Conservation (phyloP, 2,329 filamentous ascomycete species). For the Aspergillus puulaauensis region DNA sequence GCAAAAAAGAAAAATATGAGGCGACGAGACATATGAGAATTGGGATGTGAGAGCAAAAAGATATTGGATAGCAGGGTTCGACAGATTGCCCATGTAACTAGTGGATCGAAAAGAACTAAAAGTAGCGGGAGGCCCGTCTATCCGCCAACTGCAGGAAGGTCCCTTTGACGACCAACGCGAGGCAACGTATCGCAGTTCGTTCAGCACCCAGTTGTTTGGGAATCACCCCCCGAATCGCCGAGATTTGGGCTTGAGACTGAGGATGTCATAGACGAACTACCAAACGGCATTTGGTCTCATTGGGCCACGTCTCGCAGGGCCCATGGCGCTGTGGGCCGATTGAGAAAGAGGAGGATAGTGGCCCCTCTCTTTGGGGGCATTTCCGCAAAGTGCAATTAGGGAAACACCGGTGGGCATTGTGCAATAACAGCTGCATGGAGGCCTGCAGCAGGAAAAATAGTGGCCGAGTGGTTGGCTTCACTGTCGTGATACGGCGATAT, state of each 20-base stretch:
- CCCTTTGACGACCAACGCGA: slow-evolving; percentile 30
- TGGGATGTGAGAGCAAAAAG: slow-evolving; percentile 19
- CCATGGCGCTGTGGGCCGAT: slow-evolving; percentile 27
- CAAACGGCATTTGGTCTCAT: slow-evolving; percentile 32
- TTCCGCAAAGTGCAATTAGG: slow-evolving; percentile 26
- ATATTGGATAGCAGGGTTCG: slow-evolving; percentile 25
- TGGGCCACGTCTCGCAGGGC: slow-evolving; percentile 43
- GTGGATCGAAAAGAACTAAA: slow-evolving; percentile 25
- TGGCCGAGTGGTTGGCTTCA: slow-evolving; percentile 20
- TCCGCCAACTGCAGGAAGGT: slow-evolving; percentile 26
- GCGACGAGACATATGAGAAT: slow-evolving; percentile 18
- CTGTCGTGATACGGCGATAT: slow-evolving; percentile 22
- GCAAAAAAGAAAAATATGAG: slow-evolving; percentile 17
- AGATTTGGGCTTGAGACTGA: slow-evolving; percentile 27
- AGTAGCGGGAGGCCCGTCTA: slow-evolving; percentile 28
- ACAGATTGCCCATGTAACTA: slow-evolving; percentile 27
- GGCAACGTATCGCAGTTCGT: slow-evolving; percentile 37
- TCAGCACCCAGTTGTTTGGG: slow-evolving; percentile 27
- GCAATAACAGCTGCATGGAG: slow-evolving; percentile 21
- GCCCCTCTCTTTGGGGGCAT: slow-evolving; percentile 17
- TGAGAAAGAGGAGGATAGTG: slow-evolving; percentile 17
- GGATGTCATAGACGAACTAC: slow-evolving; percentile 35
- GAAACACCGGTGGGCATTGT: slow-evolving; percentile 26
- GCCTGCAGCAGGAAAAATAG: slow-evolving; percentile 29
- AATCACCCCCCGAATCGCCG: slow-evolving; percentile 26